Evolutionary conservation across 805 yeast genomes (phyloP), one percentile per base, ranked within the genome.

Genomic region (Zygosaccharomyces siamensis): DNA sequence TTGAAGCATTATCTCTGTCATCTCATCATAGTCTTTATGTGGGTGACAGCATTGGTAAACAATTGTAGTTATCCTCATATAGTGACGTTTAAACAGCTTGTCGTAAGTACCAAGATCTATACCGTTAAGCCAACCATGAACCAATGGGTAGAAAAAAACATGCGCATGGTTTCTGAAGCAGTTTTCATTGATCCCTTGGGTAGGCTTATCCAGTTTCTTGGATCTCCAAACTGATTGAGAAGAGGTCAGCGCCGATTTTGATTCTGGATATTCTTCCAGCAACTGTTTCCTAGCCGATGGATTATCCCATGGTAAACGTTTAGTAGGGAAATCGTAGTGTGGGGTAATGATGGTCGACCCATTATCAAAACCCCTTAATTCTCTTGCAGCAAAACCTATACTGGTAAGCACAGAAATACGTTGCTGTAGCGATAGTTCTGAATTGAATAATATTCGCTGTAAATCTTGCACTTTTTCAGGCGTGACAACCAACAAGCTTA

Each of bases 381-480:
- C 89, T 51, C 96, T 67, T 0, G 89, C 88, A 2, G 86, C 78
- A 21, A 89, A 67, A 0, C 90, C 83, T 10, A 88, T 61, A 0
- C 86, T 70, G 4, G 90, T 79, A 16, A 93, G 64, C 7, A 90
- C 72, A 26, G 78, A 68, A 68, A 90, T 72, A 42, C 98, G 67
- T 51, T 84, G 90, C 52, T 86, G 93, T 16, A 93, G 63, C 0
- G 96, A 88, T 52, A 84, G 80, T 59, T 92, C 99, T 0, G 90
- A 89, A 0, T 76, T 72, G 31, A 79, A 69, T 14, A 89, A 68
- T 14, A 83, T 63, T 24, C 71, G 61, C 36, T 78, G 57, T 5
- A 67, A 56, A 7, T 63, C 58, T 0, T 66, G 54, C 0, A 82
- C 61, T 24, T 74, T 72, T 1, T 69, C 60, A 0, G 88, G 80